A percentile compares a stretch with the other conserved stretches of the same genome.
Evolutionary conservation across 2,329 filamentous ascomycete genomes (phyloP).

Genomic region (Aspergillus bombycis): DNA sequence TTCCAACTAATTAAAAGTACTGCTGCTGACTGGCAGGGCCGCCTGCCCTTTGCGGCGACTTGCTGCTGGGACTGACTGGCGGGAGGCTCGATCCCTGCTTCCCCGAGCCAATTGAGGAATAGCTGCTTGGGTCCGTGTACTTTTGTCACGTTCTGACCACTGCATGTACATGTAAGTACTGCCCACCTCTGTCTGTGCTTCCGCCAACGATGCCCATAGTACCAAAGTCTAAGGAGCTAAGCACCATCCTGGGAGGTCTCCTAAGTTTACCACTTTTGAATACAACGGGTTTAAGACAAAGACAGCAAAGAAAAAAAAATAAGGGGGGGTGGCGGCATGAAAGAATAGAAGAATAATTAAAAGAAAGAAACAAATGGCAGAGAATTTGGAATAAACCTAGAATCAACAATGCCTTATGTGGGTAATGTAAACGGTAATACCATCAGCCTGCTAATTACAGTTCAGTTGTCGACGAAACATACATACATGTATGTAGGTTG

Average conservation of each 20-base stretch:
- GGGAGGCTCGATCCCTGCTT: conserved; percentile 32
- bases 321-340: not conserved
- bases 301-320: not conserved
- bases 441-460: conserved; percentile 2
- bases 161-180: conserved; percentile 6
- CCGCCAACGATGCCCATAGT: conserved; percentile 1
- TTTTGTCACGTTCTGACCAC: conserved; percentile 31
- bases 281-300: not conserved
- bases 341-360: not conserved
- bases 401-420: conserved; percentile 5
- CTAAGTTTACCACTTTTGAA: not conserved
- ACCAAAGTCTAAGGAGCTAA: conserved; percentile 5
- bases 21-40: conserved; percentile 25
- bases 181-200: conserved; percentile 9
- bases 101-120: conserved; percentile 37
- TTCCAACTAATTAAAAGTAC: conserved; percentile 20
- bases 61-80: conserved; percentile 33
- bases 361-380: not conserved
- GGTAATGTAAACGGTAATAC: not conserved
- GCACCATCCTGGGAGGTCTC: not conserved
- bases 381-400: conserved; percentile 1
- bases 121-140: conserved; percentile 29
- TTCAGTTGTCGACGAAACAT: conserved; percentile 4
- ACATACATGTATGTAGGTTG: not conserved
- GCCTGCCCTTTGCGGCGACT: conserved; percentile 39